A percentile compares a stretch with the other conserved stretches of the same genome.
These are phyloP conservation scores for Yamadazyma membranifaciens DNA, from an alignment of 1,139 yeast species.

Conservation along the genomic window DNA sequence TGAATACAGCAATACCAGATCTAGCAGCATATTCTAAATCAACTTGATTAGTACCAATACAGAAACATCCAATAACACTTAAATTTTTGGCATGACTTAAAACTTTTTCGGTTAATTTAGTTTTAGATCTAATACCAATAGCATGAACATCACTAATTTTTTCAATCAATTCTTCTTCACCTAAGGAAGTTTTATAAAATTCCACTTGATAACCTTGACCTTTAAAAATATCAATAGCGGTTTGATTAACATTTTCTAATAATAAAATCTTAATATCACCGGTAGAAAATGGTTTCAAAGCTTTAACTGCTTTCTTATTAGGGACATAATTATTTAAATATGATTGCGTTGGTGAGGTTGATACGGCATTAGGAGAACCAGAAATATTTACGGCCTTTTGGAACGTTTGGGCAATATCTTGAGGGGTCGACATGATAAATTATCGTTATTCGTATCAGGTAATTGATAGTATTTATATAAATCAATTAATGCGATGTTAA, in stretches of 20 bases:
- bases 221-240: conserved; percentile 83
- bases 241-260: conserved; percentile 88
- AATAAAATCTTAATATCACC: conserved; percentile 90
- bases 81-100: conserved; percentile 85
- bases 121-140: conserved; percentile 96
- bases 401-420: conserved; percentile 63
- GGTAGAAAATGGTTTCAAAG: conserved; percentile 83
- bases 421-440: conserved; percentile 58
- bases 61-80: conserved; percentile 94
- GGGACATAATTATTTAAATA: conserved; percentile 46
- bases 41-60: conserved; percentile 99
- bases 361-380: conserved; percentile 65
- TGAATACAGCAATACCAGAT: conserved; percentile 93
- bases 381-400: conserved; percentile 53
- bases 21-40: conserved; percentile 90
- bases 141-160: conserved; percentile 94
- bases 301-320: conserved; percentile 53
- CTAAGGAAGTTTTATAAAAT: conserved; percentile 82
- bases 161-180: conserved; percentile 92
- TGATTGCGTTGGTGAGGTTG: conserved; percentile 68
- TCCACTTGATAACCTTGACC: conserved; percentile 97
- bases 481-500: conserved; percentile 1
- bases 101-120: conserved; percentile 77
- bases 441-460: too few species aligned
- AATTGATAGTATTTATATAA: background rate